phyloP scores from a whole-genome alignment of 805 yeast species.

The Saccharomycopsis malanga region DNA sequence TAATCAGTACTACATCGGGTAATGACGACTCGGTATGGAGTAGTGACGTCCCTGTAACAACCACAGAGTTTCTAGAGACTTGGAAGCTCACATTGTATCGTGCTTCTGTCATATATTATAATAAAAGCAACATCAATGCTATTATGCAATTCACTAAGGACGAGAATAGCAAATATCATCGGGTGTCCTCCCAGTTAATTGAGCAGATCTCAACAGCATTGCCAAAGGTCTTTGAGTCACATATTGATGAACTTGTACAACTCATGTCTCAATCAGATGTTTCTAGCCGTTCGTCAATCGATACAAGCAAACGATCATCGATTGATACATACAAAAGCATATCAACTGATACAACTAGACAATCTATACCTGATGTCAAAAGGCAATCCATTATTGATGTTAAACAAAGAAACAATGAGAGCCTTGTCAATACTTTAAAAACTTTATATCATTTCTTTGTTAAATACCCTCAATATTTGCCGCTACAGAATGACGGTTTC shows the following conservation, averaged over 20 bases:
- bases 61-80: constrained; percentile 44
- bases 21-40: constrained; percentile 10
- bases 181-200: constrained; percentile 45
- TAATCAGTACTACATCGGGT: constrained; percentile 29
- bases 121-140: constrained; percentile 53
- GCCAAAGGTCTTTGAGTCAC: constrained; percentile 60
- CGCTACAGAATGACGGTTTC: constrained; percentile 23
- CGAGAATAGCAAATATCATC: constrained; percentile 26
- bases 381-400: not conserved
- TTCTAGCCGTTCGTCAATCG: too few species aligned
- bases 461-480: constrained; percentile 41
- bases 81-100: constrained; percentile 56
- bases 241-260: constrained; percentile 43
- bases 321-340: not conserved
- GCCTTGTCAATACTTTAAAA: constrained; percentile 39
- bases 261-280: constrained; percentile 27
- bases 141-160: constrained; percentile 43
- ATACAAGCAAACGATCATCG: constrained; percentile 20
- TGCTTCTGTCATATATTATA: constrained; percentile 52
- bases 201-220: constrained; percentile 50
- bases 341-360: not conserved
- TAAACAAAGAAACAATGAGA: not conserved
- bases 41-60: constrained; percentile 30
- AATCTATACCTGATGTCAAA: not conserved
- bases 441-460: constrained; percentile 54